Percentiles rank a stretch among this genome's conserved stretches.
These are phyloP conservation scores for Casuarina cunninghamiana DNA, from an alignment of 306 rosid genomes.

Conservation along the genomic window DNA sequence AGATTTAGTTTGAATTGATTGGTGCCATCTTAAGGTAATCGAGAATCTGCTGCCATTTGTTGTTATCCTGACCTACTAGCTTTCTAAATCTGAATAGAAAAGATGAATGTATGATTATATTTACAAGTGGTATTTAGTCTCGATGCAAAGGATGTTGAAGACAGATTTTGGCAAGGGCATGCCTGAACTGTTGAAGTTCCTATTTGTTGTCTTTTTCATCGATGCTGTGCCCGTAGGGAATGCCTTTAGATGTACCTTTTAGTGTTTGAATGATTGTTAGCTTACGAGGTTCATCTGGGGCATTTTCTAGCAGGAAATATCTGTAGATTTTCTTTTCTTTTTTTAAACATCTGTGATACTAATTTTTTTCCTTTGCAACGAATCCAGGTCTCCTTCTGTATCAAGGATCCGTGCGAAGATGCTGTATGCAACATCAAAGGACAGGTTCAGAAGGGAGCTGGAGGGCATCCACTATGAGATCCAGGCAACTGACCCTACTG, in stretches of 20 bases:
- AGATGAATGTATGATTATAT: neutral
- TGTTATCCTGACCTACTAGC: neutral
- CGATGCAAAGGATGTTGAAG: neutral
- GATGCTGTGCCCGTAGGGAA: neutral
- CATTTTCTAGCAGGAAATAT: neutral
- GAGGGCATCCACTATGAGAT: constrained; percentile 86
- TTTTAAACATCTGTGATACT: neutral
- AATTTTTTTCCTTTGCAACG: neutral
- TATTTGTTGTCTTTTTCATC: neutral
- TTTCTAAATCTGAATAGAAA: neutral
- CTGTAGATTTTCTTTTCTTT: neutral
- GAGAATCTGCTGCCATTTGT: neutral
- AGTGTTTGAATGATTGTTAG: neutral
- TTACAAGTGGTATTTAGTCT: neutral
- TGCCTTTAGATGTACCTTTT: neutral
- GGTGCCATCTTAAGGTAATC: neutral
- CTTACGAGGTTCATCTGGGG: neutral
- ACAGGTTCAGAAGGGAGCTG: constrained; percentile 75
- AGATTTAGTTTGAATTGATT: neutral
- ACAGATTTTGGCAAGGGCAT: neutral
- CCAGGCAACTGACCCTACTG: constrained; percentile 81
- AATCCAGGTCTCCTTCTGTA: constrained; percentile 69
- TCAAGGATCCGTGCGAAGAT: constrained; percentile 79
- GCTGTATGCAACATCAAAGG: constrained; percentile 83
- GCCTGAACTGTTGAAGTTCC: constrained; percentile 4